Percentiles rank a stretch among this genome's conserved stretches.
phyloP scores from a whole-genome alignment of 148 eudicot species.

The Heliamphora exappendiculata region DNA sequence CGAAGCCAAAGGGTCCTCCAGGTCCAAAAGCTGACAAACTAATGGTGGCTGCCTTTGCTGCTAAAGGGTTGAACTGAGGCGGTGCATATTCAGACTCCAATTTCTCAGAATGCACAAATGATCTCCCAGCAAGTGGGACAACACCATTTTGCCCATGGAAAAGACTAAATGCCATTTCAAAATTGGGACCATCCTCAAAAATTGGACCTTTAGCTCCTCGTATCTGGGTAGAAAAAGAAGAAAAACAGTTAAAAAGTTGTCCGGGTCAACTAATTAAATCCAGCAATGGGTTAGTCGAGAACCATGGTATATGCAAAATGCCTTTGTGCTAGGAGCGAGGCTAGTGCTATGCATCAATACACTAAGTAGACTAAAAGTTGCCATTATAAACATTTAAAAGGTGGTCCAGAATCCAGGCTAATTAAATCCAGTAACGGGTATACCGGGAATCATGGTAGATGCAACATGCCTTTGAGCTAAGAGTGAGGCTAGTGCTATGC shows the following conservation, averaged over 20 bases:
- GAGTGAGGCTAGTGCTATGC: neutral
- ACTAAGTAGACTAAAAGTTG: no score
- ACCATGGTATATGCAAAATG: neutral
- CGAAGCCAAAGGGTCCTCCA: slow-evolving; percentile 82
- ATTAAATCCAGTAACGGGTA: no score
- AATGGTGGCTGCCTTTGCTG: slow-evolving; percentile 93
- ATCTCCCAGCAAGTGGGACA: slow-evolving; percentile 82
- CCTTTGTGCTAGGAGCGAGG: neutral
- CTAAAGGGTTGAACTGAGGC: slow-evolving; percentile 81
- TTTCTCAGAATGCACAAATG: slow-evolving; percentile 37
- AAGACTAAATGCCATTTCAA: slow-evolving; percentile 77
- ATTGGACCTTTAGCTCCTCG: slow-evolving; percentile 84
- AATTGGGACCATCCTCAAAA: slow-evolving; percentile 98
- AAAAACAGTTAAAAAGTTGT: neutral
- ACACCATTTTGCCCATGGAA: slow-evolving; percentile 95
- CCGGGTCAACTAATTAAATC: neutral
- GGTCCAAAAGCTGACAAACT: slow-evolving; percentile 77
- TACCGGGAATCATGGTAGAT: no score
- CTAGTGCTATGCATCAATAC: no score
- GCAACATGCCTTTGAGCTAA: no score
- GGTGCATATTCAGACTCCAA: slow-evolving; percentile 39
- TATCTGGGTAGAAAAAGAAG: slow-evolving; percentile 34
- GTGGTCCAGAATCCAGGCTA: no score
- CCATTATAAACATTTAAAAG: no score
- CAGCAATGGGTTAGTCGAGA: neutral